Percentiles rank a stretch among this genome's conserved stretches.
These are phyloP conservation scores for Prillingera fragicola DNA, from an alignment of 1,284 basidiomycete genomes.

Conservation along the genomic window DNA sequence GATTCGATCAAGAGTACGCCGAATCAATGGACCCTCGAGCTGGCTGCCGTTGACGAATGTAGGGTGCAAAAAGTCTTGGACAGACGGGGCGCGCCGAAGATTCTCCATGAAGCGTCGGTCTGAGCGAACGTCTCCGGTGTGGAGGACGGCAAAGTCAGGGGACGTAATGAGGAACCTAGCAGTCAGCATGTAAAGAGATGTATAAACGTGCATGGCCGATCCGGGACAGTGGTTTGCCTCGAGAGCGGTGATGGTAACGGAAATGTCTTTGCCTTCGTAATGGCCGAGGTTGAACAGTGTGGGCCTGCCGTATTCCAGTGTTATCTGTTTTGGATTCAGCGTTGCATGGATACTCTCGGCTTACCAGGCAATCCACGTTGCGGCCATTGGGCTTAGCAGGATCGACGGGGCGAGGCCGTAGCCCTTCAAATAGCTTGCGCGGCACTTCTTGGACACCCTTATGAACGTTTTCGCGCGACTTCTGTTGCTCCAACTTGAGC, in stretches of 20 bases:
- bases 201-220: constrained; percentile 67
- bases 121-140: constrained; percentile 87
- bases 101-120: constrained; percentile 70
- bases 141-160: constrained; percentile 63
- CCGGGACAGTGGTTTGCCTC: constrained; percentile 95
- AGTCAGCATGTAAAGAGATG: not conserved
- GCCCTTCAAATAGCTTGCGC: constrained; percentile 62
- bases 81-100: constrained; percentile 60
- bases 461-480: constrained; percentile 56
- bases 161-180: constrained; percentile 87
- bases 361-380: constrained; percentile 33
- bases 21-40: too few species aligned
- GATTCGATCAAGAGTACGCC: constrained; percentile 60
- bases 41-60: not conserved
- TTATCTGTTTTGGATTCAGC: constrained; percentile 23
- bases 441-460: constrained; percentile 55
- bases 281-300: constrained; percentile 58
- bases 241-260: constrained; percentile 65
- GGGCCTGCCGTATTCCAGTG: constrained; percentile 49
- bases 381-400: constrained; percentile 35
- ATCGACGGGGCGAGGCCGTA: constrained; percentile 52
- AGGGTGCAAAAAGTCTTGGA: constrained; percentile 62
- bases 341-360: too few species aligned
- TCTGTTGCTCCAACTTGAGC: constrained; percentile 63
- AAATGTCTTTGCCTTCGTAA: constrained; percentile 50